phyloP scores from a whole-genome alignment of 1,139 yeast species.

The Candida pseudoviswanathii region DNA sequence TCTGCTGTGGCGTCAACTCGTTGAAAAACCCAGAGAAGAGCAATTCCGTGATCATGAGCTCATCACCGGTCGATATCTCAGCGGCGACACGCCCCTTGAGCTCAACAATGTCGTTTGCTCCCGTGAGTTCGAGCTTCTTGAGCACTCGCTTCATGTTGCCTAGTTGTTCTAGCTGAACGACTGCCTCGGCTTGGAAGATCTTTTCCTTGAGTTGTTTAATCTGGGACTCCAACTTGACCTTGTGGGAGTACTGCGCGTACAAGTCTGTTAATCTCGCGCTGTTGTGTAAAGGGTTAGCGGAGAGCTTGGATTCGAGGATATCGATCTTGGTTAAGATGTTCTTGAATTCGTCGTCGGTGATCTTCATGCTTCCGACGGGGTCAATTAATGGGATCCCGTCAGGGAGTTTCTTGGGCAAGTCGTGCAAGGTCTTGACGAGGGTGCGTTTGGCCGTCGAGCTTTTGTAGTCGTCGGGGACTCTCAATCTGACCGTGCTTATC shows the following conservation, averaged over 20 bases:
- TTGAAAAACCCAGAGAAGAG: slow-evolving; percentile 94
- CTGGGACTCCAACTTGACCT: slow-evolving; percentile 62
- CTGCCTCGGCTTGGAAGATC: slow-evolving; percentile 83
- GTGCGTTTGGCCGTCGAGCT: slow-evolving; percentile 71
- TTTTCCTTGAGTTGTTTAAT: slow-evolving; percentile 63
- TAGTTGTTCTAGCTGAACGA: slow-evolving; percentile 90
- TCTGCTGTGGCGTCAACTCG: slow-evolving; percentile 83
- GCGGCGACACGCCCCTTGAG: slow-evolving; percentile 95
- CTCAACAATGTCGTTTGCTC: slow-evolving; percentile 83
- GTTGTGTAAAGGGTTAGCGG: slow-evolving; percentile 68
- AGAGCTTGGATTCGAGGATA: slow-evolving; percentile 73
- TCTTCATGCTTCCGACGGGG: slow-evolving; percentile 91
- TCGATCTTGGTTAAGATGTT: slow-evolving; percentile 74
- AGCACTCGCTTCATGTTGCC: slow-evolving; percentile 90
- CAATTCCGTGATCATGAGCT: slow-evolving; percentile 81
- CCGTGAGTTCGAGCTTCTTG: slow-evolving; percentile 79
- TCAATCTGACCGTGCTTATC: slow-evolving; percentile 78
- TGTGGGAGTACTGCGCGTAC: slow-evolving; percentile 64
- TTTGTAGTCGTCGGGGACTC: slow-evolving; percentile 78
- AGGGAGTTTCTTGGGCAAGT: slow-evolving; percentile 80
- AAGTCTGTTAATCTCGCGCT: slow-evolving; percentile 64
- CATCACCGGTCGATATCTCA: slow-evolving; percentile 95
- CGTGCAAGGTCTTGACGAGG: slow-evolving; percentile 75
- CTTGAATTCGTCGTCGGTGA: slow-evolving; percentile 75
- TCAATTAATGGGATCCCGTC: slow-evolving; percentile 89